phyloP scores from a whole-genome alignment of 1,139 yeast species.

The Kluyveromyces sp. region DNA sequence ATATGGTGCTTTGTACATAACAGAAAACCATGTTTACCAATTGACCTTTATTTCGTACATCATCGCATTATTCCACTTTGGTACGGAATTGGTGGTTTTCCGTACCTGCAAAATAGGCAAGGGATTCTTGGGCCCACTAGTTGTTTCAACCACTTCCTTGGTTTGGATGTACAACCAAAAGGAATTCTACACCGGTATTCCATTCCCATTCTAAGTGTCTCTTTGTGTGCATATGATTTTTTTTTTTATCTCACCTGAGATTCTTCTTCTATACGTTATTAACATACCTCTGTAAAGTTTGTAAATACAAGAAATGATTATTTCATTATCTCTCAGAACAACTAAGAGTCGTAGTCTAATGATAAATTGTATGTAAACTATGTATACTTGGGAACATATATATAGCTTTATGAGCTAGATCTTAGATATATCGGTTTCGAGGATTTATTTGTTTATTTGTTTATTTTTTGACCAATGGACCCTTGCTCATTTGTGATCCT shows the following conservation, averaged over 20 bases:
- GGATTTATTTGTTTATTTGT: too few relatives aligned
- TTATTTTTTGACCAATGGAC: too few relatives aligned
- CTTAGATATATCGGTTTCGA: too few relatives aligned
- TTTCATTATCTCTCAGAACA: too few relatives aligned
- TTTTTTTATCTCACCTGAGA: not conserved
- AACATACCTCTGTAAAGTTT: too few relatives aligned
- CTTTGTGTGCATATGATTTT: not conserved
- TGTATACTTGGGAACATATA: too few relatives aligned
- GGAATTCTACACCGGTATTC: slow-evolving; percentile 39
- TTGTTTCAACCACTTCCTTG: slow-evolving; percentile 52
- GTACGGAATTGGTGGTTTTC: slow-evolving; percentile 72
- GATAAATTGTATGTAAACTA: too few relatives aligned
- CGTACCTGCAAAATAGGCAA: slow-evolving; percentile 77
- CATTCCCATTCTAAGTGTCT: slow-evolving; percentile 12
- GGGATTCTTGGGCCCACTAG: slow-evolving; percentile 82
- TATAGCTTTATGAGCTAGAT: too few relatives aligned
- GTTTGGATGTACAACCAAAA: slow-evolving; percentile 56
- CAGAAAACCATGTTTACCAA: slow-evolving; percentile 63
- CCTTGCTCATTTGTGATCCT: too few relatives aligned
- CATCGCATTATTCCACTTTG: slow-evolving; percentile 79
- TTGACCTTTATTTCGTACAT: slow-evolving; percentile 76
- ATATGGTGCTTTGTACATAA: slow-evolving; percentile 76
- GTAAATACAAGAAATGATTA: too few relatives aligned
- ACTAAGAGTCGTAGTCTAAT: too few relatives aligned
- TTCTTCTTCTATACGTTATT: not conserved